phyloP scores from a whole-genome alignment of 345 rosid species.

The Ailanthus altissimus region DNA sequence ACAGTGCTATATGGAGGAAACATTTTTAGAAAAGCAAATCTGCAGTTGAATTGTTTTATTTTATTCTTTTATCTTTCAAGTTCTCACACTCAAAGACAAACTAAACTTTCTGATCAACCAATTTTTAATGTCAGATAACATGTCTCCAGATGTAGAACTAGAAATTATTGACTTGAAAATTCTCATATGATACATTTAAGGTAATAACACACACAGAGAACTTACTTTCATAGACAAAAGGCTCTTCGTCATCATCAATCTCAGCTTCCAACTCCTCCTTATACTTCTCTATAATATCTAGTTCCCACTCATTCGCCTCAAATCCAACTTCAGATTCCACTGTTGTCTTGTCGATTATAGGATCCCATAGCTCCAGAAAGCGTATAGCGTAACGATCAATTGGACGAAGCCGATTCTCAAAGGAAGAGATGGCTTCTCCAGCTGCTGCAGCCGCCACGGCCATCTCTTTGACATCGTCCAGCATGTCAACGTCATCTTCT shows the following conservation, averaged over 20 bases:
- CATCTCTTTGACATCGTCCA: conserved; percentile 92
- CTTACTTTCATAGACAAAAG: conserved; percentile 96
- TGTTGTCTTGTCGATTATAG: conserved; percentile 77
- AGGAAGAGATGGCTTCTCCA: conserved; percentile 84
- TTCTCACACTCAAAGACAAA: not conserved
- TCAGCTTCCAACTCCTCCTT: conserved; percentile 99
- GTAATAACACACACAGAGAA: conserved; percentile 20
- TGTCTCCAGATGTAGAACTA: conserved; percentile 8
- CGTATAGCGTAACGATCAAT: conserved; percentile 93
- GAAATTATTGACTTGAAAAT: conserved; percentile 15
- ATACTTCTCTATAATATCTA: conserved; percentile 88
- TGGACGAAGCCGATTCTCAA: conserved; percentile 89
- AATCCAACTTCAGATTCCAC: conserved; percentile 67
- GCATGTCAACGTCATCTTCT: conserved; percentile 87
- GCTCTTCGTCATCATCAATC: conserved; percentile 98
- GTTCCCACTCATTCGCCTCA: conserved; percentile 97
- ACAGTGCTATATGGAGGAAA: not conserved
- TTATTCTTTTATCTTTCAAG: not conserved
- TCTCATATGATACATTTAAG: not conserved
- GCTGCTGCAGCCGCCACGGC: conserved; percentile 92
- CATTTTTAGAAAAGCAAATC: not conserved
- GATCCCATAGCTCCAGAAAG: conserved; percentile 92
- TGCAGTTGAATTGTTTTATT: not conserved
- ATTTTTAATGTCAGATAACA: conserved; percentile 11
- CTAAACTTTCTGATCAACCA: not conserved